Evolutionary conservation across 257 asterid species (phyloP).

Genomic region (Marsdenia floribunda): DNA sequence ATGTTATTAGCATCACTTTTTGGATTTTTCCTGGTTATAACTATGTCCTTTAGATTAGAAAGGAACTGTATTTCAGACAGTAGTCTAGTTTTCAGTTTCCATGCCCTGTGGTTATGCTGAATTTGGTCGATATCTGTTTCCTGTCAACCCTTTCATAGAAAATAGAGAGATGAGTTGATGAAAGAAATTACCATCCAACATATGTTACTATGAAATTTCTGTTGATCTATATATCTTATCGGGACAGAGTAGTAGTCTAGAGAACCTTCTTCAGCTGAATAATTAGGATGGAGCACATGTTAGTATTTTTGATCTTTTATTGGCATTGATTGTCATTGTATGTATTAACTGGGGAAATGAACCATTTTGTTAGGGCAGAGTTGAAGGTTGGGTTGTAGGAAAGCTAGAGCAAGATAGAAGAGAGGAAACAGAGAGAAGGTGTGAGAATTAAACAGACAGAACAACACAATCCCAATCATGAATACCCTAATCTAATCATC

Average conservation of each 20-base stretch:
- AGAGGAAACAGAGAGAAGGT: not conserved
- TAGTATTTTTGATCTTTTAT: not conserved
- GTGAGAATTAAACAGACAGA: not conserved
- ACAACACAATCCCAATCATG: not conserved
- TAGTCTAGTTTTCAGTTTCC: not conserved
- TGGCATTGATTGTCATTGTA: not conserved
- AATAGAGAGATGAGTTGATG: no score
- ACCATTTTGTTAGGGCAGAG: not conserved
- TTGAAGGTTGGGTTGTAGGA: no score
- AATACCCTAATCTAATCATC: not conserved
- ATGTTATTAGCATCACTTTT: not conserved
- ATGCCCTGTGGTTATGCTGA: not conserved
- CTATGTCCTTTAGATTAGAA: not conserved
- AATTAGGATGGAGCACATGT: not conserved
- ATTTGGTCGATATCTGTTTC: not conserved
- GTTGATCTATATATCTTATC: not conserved
- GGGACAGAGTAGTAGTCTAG: constrained; percentile 1
- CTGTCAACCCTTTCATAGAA: not conserved
- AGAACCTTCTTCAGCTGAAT: not conserved
- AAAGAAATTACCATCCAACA: not conserved
- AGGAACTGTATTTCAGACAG: not conserved
- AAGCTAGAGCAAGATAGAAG: not conserved
- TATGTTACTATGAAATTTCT: not conserved
- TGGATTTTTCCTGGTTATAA: not conserved
- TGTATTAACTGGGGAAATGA: not conserved